Conservation (phyloP, 2,329 filamentous ascomycete genomes). For the Calonectria pseudoreteaudii region DNA sequence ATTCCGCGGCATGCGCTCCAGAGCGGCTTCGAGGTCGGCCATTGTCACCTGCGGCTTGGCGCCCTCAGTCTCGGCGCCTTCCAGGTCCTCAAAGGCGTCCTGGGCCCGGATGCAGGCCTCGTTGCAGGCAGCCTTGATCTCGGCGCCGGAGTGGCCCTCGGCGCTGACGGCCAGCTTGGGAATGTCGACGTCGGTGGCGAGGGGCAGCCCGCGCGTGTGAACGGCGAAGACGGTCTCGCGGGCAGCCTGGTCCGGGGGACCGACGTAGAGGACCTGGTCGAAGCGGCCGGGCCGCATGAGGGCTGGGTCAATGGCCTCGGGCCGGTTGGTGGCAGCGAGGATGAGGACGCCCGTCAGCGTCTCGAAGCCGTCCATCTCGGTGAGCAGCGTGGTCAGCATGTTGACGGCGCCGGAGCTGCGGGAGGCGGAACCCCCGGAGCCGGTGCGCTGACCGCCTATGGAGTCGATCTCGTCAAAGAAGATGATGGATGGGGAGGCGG, state of each 20-base stretch:
- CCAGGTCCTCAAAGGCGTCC: slow-evolving; percentile 48
- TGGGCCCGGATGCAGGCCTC: slow-evolving; percentile 58
- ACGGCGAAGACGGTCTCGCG: slow-evolving; percentile 81
- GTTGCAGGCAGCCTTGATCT: slow-evolving; percentile 71
- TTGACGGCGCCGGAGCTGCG: slow-evolving; percentile 71
- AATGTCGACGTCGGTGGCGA: slow-evolving; percentile 74
- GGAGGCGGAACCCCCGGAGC: slow-evolving; percentile 53
- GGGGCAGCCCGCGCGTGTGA: slow-evolving; percentile 70
- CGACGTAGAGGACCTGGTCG: slow-evolving; percentile 87
- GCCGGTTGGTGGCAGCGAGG: slow-evolving; percentile 91
- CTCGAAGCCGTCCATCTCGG: slow-evolving; percentile 97
- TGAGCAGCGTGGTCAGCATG: slow-evolving; percentile 88
- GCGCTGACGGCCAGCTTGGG: slow-evolving; percentile 71
- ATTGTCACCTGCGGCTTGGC: slow-evolving; percentile 52
- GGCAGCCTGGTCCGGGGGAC: slow-evolving; percentile 79
- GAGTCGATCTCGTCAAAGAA: slow-evolving; percentile 98
- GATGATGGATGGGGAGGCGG: slow-evolving; percentile 91
- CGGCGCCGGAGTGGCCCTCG: slow-evolving; percentile 87
- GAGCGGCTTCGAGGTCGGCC: slow-evolving; percentile 57
- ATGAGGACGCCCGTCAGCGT: slow-evolving; percentile 85
- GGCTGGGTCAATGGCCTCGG: slow-evolving; percentile 86
- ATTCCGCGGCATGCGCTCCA: slow-evolving; percentile 63
- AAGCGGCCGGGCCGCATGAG: slow-evolving; percentile 88
- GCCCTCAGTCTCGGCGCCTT: slow-evolving; percentile 38
- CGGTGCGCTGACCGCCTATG: slow-evolving; percentile 71